Evolutionary conservation across 495 filamentous ascomycete genomes (phyloP).

Genomic region (Neurospora discreta): DNA sequence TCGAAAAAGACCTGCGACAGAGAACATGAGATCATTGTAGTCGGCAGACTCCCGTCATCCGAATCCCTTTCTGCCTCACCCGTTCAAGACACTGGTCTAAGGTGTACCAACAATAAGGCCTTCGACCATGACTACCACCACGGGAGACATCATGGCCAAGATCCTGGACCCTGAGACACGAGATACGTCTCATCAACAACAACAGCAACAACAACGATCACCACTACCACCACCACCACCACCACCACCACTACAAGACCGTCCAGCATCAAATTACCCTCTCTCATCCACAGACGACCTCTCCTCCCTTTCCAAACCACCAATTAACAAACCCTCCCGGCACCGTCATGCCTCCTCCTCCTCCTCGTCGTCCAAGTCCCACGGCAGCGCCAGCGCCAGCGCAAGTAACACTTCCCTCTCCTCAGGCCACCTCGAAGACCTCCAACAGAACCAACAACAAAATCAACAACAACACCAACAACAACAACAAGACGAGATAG

Average conservation of each 20-base stretch:
- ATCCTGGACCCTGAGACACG: not conserved
- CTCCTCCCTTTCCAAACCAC: not conserved
- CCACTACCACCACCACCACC: not conserved
- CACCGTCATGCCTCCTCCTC: not conserved
- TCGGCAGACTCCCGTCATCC: not conserved
- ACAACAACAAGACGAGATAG: constrained; percentile 13
- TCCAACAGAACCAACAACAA: constrained; percentile 3
- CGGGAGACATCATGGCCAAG: not conserved
- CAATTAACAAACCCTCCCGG: not conserved
- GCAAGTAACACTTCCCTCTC: constrained; percentile 6
- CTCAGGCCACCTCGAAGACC: constrained; percentile 8
- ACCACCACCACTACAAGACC: not conserved
- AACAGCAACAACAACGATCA: not conserved
- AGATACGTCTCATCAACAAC: not conserved
- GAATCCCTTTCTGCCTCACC: not conserved
- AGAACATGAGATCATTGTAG: not conserved
- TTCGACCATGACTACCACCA: not conserved
- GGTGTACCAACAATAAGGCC: not conserved
- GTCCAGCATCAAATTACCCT: not conserved
- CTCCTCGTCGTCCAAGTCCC: not conserved
- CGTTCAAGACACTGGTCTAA: not conserved
- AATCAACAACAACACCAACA: too few species aligned
- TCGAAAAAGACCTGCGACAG: not conserved
- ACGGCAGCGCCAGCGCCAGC: not conserved
- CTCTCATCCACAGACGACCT: not conserved